These are phyloP conservation scores for Escovopsis sp. DNA, from an alignment of 2,329 filamentous ascomycete genomes.

Conservation along the genomic window DNA sequence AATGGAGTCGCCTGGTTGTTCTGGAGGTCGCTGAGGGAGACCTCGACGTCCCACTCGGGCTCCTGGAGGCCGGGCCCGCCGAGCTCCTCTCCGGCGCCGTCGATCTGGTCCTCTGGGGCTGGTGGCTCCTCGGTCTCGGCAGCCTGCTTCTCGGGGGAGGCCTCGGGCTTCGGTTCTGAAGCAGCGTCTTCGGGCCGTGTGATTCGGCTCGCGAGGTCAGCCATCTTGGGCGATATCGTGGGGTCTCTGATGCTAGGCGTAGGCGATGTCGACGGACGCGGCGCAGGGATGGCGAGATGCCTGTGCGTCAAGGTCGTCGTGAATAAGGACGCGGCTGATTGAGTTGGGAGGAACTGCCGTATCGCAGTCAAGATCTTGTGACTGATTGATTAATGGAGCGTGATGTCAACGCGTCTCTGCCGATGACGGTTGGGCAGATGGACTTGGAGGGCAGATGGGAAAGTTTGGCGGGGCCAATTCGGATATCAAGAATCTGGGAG, in stretches of 20 bases:
- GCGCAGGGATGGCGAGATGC: background rate
- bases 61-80: conserved; percentile 47
- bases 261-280: background rate
- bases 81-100: conserved; percentile 21
- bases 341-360: conserved; percentile 1
- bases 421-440: no score
- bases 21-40: conserved; percentile 83
- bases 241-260: background rate
- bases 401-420: no score
- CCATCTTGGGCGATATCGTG: conserved; percentile 20
- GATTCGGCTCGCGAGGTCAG: conserved; percentile 37
- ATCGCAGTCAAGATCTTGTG: background rate
- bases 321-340: no score
- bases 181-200: conserved; percentile 26
- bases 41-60: conserved; percentile 74
- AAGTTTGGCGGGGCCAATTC: no score
- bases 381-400: no score
- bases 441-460: background rate
- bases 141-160: conserved; percentile 9
- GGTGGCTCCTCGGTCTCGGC: conserved; percentile 11
- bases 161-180: no score
- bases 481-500: no score
- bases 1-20: conserved; percentile 75
- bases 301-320: no score
- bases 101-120: conserved; percentile 17